These are phyloP conservation scores for Stemphylium vesicarium DNA, from an alignment of 2,329 filamentous ascomycete species.

Conservation along the genomic window DNA sequence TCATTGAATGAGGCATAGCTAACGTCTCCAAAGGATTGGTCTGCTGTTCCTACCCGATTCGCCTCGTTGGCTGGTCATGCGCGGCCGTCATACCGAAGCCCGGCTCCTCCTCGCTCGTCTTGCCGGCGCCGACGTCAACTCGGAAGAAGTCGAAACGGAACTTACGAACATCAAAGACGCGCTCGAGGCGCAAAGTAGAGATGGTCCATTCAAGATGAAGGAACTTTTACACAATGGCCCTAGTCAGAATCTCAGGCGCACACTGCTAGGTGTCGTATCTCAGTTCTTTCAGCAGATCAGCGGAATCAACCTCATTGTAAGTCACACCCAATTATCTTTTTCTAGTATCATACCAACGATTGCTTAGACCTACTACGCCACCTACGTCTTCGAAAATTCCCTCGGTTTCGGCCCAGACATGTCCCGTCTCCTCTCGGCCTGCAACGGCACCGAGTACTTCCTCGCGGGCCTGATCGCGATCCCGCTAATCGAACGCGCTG, in stretches of 20 bases:
- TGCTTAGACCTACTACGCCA: constrained; percentile 23
- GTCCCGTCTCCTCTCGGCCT: constrained; percentile 43
- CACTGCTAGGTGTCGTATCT: constrained; percentile 52
- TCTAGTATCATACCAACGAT: background rate
- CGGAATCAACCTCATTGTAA: constrained; percentile 34
- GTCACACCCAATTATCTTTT: background rate
- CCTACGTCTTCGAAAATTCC: constrained; percentile 55
- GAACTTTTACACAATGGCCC: constrained; percentile 52
- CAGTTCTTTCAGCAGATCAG: constrained; percentile 56
- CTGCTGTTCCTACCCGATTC: constrained; percentile 36
- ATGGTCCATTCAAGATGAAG: constrained; percentile 37
- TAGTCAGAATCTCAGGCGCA: constrained; percentile 52
- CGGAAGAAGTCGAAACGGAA: constrained; percentile 41
- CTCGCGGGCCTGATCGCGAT: constrained; percentile 48
- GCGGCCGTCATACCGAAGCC: constrained; percentile 51
- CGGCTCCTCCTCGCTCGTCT: constrained; percentile 22
- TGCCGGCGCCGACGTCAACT: constrained; percentile 3
- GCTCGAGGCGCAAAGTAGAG: constrained; percentile 49
- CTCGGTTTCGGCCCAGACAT: constrained; percentile 53
- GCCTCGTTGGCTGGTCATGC: constrained; percentile 57
- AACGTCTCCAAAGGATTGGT: constrained; percentile 4
- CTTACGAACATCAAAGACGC: constrained; percentile 48
- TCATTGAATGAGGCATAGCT: background rate
- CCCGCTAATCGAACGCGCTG: constrained; percentile 48
- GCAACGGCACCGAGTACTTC: constrained; percentile 55